A percentile compares a stretch with the other conserved stretches of the same genome.
Evolutionary conservation across 2,329 filamentous ascomycete genomes (phyloP).

Genomic region (Fusarium pseudoanthophilum): DNA sequence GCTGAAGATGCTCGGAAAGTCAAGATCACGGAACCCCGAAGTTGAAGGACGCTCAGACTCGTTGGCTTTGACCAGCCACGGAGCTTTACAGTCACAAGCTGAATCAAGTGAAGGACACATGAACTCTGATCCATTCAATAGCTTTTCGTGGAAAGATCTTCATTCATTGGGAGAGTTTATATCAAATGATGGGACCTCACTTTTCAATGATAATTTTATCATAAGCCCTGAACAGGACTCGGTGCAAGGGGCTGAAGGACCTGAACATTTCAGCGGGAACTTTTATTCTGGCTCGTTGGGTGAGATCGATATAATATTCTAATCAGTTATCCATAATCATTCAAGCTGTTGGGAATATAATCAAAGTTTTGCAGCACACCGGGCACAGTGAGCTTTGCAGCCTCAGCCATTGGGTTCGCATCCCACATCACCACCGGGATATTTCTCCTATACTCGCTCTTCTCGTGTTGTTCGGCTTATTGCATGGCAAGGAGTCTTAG

Average conservation of each 20-base stretch:
- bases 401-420: no score
- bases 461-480: neutral
- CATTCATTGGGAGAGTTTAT: slow-evolving; percentile 68
- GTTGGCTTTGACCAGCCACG: neutral
- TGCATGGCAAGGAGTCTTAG: neutral
- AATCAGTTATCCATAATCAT: no score
- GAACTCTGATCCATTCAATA: slow-evolving; percentile 59
- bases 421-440: neutral
- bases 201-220: slow-evolving; percentile 28
- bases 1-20: slow-evolving; percentile 53
- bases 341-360: neutral
- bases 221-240: slow-evolving; percentile 28
- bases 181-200: slow-evolving; percentile 37
- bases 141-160: slow-evolving; percentile 71
- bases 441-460: neutral
- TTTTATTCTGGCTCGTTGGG: neutral
- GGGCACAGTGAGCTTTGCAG: no score
- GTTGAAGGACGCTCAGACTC: neutral
- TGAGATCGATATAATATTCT: slow-evolving; percentile 19
- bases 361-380: no score
- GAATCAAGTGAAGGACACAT: slow-evolving; percentile 29
- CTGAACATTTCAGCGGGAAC: slow-evolving; percentile 1
- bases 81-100: neutral
- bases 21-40: slow-evolving; percentile 2
- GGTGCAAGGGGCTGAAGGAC: slow-evolving; percentile 12